Conservation (phyloP, 2,329 filamentous ascomycete genomes). For the Paraphaeosphaeria minitans region DNA sequence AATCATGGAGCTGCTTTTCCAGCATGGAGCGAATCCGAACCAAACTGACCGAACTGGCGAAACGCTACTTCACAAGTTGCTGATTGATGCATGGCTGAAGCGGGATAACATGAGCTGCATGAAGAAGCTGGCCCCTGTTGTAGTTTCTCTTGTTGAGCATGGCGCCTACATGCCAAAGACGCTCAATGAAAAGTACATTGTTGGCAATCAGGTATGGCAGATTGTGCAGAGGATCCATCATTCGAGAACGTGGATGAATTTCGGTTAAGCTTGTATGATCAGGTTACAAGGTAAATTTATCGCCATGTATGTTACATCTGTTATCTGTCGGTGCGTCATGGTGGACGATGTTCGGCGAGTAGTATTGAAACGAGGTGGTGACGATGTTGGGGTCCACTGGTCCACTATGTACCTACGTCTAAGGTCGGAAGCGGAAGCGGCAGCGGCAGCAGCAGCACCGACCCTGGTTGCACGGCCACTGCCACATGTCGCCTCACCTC, state of each 20-base stretch:
- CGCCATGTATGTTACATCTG: neutral
- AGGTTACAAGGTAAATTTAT: neutral
- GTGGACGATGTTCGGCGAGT: neutral
- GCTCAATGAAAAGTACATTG: conserved; percentile 18
- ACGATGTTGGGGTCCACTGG: neutral
- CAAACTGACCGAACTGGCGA: conserved; percentile 18
- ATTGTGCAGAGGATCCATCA: conserved; percentile 5
- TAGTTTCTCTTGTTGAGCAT: conserved; percentile 17
- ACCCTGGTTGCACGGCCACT: conserved; percentile 2
- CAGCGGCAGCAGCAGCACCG: too few relatives aligned
- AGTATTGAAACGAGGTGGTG: neutral
- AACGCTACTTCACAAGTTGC: conserved; percentile 21
- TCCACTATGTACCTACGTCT: too few relatives aligned
- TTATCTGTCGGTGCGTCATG: too few relatives aligned
- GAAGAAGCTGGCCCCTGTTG: conserved; percentile 19
- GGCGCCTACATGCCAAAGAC: conserved; percentile 17
- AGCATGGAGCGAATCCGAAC: conserved; percentile 20
- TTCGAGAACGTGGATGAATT: neutral
- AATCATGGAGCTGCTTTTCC: conserved; percentile 22
- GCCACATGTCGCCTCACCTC: conserved; percentile 10
- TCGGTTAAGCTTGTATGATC: neutral
- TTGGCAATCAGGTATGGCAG: conserved; percentile 21
- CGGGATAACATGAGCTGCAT: conserved; percentile 11
- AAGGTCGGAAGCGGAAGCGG: conserved; percentile 2
- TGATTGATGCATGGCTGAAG: conserved; percentile 23